Base-by-base conservation (phyloP, 371 early-diverging fungal genomes). In the Mortierella sp. region DNA sequence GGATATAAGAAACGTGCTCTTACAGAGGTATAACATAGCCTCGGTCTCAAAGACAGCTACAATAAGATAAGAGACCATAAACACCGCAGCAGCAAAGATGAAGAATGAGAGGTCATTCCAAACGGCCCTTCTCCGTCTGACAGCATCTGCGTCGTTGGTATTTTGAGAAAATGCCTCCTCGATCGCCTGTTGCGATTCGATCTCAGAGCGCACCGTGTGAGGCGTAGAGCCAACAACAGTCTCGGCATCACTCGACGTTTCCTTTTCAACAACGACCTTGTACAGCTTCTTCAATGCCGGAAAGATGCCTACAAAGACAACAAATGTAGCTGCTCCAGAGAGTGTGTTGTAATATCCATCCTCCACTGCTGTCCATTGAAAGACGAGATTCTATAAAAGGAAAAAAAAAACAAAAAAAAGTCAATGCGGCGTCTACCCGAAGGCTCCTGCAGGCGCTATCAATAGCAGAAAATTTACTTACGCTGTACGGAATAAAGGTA, bases 401-500 rank as follows among this genome's bases (percentile, higher is more conserved):
- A 17, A 27, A 23, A 3, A 14, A 24, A 23, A 12, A 21, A 14
- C 24, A 15, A 4, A 52, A 34, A 27, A 27, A 23, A 34, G 31
- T 11, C 6, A 30, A 6, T 23, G 11, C 37, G 26, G 15, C 23
- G 3, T 9, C 4, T 39, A 9, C 4, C 21, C 34, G 12, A 47
- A 6, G 34, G 19, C 21, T 30, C 15, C 4, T 2, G 11, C 30
- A 15, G 24, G 37, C 14, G 11, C 9, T 11, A 23, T 9, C 30
- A 19, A 43, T 30, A 17, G 31, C n/a, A 1, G 17, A 27, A 14
- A 7, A 2, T 26, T 26, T 11, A 54, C 71, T n/a, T 71, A 71
- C 71, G 37, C 67, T 66, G 32, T 72, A 72, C 8, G 72, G 72
- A 21, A 72, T 58, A 12, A 72, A 24, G 14, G 60, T 43, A 32